Percentiles rank a stretch among this genome's conserved stretches.
These are phyloP conservation scores for Apiospora phragmitis DNA, from an alignment of 2,329 filamentous ascomycete species.

Conservation along the genomic window DNA sequence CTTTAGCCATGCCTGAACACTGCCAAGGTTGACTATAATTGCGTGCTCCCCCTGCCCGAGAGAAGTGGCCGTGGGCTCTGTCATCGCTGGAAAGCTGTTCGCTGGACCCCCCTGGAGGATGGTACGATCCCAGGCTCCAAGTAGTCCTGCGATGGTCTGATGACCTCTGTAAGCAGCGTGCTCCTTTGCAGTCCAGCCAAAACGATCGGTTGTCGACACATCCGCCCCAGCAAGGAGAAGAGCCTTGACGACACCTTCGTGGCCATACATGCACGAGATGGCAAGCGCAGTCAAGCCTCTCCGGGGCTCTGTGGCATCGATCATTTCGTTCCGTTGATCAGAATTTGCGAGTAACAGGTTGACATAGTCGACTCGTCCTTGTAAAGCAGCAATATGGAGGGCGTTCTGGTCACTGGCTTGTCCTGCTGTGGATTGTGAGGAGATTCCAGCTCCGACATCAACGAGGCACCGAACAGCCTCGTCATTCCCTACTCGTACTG, in stretches of 20 bases:
- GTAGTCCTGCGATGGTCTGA: neutral
- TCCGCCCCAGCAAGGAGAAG: constrained; percentile 12
- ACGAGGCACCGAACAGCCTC: neutral
- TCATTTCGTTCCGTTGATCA: too few relatives aligned
- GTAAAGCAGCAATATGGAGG: neutral
- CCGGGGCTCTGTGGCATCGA: neutral
- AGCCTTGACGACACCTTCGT: constrained; percentile 2
- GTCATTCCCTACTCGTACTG: neutral
- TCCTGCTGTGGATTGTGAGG: neutral
- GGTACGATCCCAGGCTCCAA: neutral
- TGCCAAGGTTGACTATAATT: neutral
- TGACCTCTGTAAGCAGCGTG: constrained; percentile 12
- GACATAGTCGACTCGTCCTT: neutral
- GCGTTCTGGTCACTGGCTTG: neutral
- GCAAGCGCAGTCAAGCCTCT: neutral
- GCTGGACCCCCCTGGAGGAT: neutral
- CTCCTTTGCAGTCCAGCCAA: constrained; percentile 14
- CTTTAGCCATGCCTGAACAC: neutral
- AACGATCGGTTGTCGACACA: neutral
- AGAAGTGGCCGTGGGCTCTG: neutral
- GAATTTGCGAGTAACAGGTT: neutral
- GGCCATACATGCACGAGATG: neutral
- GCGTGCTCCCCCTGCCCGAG: neutral
- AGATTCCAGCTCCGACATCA: neutral
- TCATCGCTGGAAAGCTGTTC: neutral